Conservation (phyloP, 345 rosid species). For the Dovyalis caffra region DNA sequence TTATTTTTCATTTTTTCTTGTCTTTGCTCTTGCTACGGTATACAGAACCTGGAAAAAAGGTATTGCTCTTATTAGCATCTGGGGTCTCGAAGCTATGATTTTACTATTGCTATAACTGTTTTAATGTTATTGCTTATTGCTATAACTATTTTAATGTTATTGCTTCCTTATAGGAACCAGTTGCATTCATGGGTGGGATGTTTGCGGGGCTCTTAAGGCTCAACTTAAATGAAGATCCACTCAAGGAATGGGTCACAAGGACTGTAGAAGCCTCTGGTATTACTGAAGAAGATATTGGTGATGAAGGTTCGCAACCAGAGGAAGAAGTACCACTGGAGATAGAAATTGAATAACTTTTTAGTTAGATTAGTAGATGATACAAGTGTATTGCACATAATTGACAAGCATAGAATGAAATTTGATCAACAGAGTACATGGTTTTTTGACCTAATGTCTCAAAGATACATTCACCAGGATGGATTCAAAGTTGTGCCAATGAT, state of each 20-base stretch:
- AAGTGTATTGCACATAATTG: background rate
- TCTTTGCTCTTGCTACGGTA: background rate
- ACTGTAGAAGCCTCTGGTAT: constrained; percentile 57
- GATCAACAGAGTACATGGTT: too few relatives aligned
- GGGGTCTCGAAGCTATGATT: background rate
- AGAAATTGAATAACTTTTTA: constrained; percentile 44
- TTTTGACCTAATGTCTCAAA: too few relatives aligned
- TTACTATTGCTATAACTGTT: too few relatives aligned
- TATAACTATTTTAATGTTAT: background rate
- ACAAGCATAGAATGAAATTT: background rate
- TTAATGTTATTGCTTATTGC: background rate
- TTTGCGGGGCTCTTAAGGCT: constrained; percentile 68
- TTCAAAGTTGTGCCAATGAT: too few relatives aligned
- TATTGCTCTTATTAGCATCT: background rate
- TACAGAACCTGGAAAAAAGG: background rate
- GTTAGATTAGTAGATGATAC: too few relatives aligned
- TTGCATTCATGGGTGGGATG: constrained; percentile 64
- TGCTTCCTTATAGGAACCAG: constrained; percentile 48
- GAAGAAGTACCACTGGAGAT: constrained; percentile 50
- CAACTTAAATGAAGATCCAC: constrained; percentile 66
- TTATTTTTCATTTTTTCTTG: background rate
- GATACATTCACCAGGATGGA: too few relatives aligned
- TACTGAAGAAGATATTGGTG: constrained; percentile 39
- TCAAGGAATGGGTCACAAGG: constrained; percentile 64
- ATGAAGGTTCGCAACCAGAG: constrained; percentile 28